A percentile compares a stretch with the other conserved stretches of the same genome.
Evolutionary conservation across 768 basidiomycete species (phyloP).

Genomic region (Suillus clintonianus): DNA sequence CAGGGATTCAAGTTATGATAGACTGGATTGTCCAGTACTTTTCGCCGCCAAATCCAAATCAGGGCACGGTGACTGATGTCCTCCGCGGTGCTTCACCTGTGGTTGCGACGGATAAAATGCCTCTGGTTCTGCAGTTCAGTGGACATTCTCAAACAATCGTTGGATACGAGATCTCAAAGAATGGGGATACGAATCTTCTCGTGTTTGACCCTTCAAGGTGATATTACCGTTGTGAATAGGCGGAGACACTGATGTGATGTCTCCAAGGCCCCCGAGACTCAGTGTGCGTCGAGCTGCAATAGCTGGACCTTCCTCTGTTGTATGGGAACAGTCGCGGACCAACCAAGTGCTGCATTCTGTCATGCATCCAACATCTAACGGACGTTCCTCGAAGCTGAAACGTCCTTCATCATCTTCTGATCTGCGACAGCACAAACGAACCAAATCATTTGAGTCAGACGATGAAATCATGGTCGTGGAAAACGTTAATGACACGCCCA

Average conservation of each 20-base stretch:
- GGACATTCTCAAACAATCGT: constrained; percentile 90
- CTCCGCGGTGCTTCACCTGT: constrained; percentile 56
- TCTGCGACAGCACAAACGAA: constrained; percentile 31
- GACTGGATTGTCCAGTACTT: constrained; percentile 84
- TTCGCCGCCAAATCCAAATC: constrained; percentile 28
- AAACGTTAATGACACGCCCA: constrained; percentile 16
- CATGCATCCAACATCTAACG: constrained; percentile 11
- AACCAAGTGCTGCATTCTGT: constrained; percentile 3
- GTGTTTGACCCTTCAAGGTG: constrained; percentile 79
- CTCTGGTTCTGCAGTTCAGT: constrained; percentile 77
- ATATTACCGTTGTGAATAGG: constrained; percentile 12
- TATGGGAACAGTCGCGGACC: constrained; percentile 15
- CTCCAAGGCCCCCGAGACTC: background rate
- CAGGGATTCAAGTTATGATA: constrained; percentile 51
- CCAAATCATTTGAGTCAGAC: constrained; percentile 19
- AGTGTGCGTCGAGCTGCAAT: constrained; percentile 23
- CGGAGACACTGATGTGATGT: background rate
- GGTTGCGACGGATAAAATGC: constrained; percentile 64
- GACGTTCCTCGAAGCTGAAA: constrained; percentile 15
- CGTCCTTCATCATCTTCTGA: constrained; percentile 22
- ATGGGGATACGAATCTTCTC: constrained; percentile 62
- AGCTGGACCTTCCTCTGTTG: constrained; percentile 5
- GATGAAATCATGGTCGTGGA: constrained; percentile 27
- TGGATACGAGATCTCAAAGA: constrained; percentile 72
- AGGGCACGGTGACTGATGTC: constrained; percentile 50